Evolutionary conservation across 805 yeast genomes (phyloP), one percentile per base, ranked within the genome.

Genomic region (Teunomyces stri): DNA sequence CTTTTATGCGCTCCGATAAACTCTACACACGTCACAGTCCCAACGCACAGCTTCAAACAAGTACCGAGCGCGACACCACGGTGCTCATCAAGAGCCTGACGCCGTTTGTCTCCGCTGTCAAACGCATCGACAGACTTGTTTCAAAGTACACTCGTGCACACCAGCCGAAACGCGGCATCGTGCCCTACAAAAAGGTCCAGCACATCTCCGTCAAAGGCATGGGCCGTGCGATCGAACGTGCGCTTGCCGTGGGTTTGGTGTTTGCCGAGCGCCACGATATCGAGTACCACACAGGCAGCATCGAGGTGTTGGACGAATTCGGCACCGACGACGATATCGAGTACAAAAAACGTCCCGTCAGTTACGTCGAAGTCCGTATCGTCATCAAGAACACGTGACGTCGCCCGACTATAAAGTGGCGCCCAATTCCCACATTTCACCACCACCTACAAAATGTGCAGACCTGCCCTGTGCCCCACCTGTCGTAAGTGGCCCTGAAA

Each of bases 221-320:
- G 85, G 96, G 96, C 2, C 60, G 60, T 20, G 59, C 91, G 7
- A 80, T 86, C 7, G 82, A 77, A 42, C 84, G 79, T 56, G 80
- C 84, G 0, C 50, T 86, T n/a, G 70, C 82, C 11, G 51, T 90
- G 0, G 96, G 81, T 0, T 61, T 81, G 22, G 76, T 81, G 56
- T 85, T 83, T 58, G 78, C 79, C 54, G 68, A 66, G 12, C 75
- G 78, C 29, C 69, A 76, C 58, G 69, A 60, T 48, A 80, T 87
- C 6, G 89, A 85, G 10, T 57, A 87, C 1, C 61, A 65, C 25
- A 89, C 96, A 0, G 82, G 78, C 20, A 80, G 85, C 4, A 74
- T 85, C 0, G 78, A 78, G 21, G 90, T 89, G 0, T 59, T 87
- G 21, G 97, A 90, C 64, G 96, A 89, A 63, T 72, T 82, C 40